A percentile compares a stretch with the other conserved stretches of the same genome.
Conservation (phyloP, 768 basidiomycete species). For the Kwoniella mangroviensis region DNA sequence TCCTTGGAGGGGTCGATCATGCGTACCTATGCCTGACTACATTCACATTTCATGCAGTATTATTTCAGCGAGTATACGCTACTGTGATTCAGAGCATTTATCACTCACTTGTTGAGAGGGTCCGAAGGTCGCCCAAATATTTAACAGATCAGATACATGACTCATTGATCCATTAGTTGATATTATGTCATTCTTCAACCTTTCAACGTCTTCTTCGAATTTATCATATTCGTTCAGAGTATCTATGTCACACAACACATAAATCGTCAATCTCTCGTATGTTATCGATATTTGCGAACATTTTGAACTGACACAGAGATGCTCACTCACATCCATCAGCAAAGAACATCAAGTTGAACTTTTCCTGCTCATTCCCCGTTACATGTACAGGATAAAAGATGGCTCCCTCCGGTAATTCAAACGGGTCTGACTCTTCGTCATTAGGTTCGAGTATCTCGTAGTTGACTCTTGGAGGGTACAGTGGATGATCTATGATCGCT, state of each 20-base stretch:
- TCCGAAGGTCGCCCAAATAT: slow-evolving; percentile 52
- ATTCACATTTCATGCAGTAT: not conserved
- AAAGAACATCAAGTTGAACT: slow-evolving; percentile 54
- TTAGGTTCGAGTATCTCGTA: not conserved
- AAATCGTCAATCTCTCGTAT: too few species aligned
- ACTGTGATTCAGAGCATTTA: not conserved
- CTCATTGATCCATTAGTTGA: slow-evolving; percentile 46
- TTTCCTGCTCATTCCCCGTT: slow-evolving; percentile 37
- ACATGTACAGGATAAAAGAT: slow-evolving; percentile 30
- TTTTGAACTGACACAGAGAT: too few species aligned
- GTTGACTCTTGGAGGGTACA: slow-evolving; percentile 5
- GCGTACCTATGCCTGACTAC: slow-evolving; percentile 53
- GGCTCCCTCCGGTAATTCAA: too few species aligned
- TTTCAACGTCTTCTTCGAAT: slow-evolving; percentile 49
- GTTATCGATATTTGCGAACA: too few species aligned
- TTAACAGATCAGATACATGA: slow-evolving; percentile 46
- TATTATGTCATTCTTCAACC: slow-evolving; percentile 48
- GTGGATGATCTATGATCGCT: slow-evolving; percentile 11
- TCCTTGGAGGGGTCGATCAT: slow-evolving; percentile 26
- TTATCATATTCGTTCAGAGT: slow-evolving; percentile 40
- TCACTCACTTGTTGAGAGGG: slow-evolving; percentile 45
- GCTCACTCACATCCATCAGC: slow-evolving; percentile 54
- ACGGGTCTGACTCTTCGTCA: not conserved
- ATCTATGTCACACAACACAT: slow-evolving; percentile 30
- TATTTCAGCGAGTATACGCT: not conserved